These are phyloP conservation scores for Clathrus columnatus DNA, from an alignment of 768 basidiomycete genomes.

Conservation along the genomic window DNA sequence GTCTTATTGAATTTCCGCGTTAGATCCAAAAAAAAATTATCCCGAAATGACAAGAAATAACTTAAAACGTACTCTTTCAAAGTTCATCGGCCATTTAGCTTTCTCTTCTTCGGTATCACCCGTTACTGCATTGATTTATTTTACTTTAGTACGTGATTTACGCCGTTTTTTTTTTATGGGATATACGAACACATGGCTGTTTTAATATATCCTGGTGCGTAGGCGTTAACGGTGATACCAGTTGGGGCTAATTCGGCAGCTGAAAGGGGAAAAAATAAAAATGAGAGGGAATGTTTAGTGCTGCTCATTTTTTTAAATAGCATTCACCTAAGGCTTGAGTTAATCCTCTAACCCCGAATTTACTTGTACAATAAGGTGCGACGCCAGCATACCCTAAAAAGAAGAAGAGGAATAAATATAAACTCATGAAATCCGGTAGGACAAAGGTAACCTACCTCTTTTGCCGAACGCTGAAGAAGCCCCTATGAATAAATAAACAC, in stretches of 20 bases:
- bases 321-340: conserved; percentile 17
- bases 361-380: conserved; percentile 23
- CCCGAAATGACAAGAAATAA: no score
- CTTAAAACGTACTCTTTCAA: no score
- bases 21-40: background rate
- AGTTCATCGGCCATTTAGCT: no score
- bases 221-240: conserved; percentile 27
- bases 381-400: conserved; percentile 6
- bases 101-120: no score
- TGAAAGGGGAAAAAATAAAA: no score
- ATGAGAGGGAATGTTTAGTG: no score
- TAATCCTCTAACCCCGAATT: conserved; percentile 25
- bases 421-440: background rate
- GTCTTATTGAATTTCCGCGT: background rate
- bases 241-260: conserved; percentile 24
- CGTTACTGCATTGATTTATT: background rate
- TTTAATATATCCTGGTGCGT: conserved; percentile 24
- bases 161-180: no score
- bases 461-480: background rate
- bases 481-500: background rate
- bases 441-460: background rate
- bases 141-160: no score
- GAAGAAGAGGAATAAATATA: background rate
- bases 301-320: no score
- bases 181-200: conserved; percentile 20